These are phyloP conservation scores for Byssoonygena ceratinophila DNA, from an alignment of 2,329 filamentous ascomycete genomes.

Conservation along the genomic window DNA sequence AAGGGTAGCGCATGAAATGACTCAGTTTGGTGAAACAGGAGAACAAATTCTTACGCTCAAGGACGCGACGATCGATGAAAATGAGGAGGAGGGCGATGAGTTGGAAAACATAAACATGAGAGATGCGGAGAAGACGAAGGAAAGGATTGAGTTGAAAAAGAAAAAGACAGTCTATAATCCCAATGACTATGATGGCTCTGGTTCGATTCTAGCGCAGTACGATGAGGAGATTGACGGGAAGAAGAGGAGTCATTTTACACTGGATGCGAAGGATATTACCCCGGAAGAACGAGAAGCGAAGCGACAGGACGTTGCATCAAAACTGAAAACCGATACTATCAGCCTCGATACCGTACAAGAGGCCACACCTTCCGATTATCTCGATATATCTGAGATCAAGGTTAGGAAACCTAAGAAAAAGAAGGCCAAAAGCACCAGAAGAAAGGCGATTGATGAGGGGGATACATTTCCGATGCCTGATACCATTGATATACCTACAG, in stretches of 20 bases:
- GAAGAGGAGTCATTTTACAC: slow-evolving; percentile 75
- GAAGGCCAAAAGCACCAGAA: slow-evolving; percentile 64
- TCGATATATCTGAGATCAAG: slow-evolving; percentile 77
- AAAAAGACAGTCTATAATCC: slow-evolving; percentile 83
- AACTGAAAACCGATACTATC: slow-evolving; percentile 57
- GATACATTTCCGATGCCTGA: slow-evolving; percentile 41
- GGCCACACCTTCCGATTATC: slow-evolving; percentile 64
- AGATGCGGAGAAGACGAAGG: slow-evolving; percentile 39
- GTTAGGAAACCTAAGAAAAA: slow-evolving; percentile 86
- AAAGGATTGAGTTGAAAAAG: slow-evolving; percentile 79
- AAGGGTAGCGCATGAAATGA: slow-evolving; percentile 79
- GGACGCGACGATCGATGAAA: slow-evolving; percentile 73
- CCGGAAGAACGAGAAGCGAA: slow-evolving; percentile 52
- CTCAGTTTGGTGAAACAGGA: slow-evolving; percentile 63
- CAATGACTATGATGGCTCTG: slow-evolving; percentile 55
- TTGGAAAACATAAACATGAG: slow-evolving; percentile 43
- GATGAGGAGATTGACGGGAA: slow-evolving; percentile 92
- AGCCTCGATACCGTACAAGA: slow-evolving; percentile 57
- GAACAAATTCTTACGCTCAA: slow-evolving; percentile 93
- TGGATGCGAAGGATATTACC: slow-evolving; percentile 65
- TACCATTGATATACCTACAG: slow-evolving; percentile 23
- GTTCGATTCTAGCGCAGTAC: slow-evolving; percentile 73
- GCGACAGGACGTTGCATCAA: slow-evolving; percentile 46
- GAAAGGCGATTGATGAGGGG: slow-evolving; percentile 54
- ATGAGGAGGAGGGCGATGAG: slow-evolving; percentile 81